These are phyloP conservation scores for Sungouiella thailandica DNA, from an alignment of 805 yeast genomes.

Conservation along the genomic window DNA sequence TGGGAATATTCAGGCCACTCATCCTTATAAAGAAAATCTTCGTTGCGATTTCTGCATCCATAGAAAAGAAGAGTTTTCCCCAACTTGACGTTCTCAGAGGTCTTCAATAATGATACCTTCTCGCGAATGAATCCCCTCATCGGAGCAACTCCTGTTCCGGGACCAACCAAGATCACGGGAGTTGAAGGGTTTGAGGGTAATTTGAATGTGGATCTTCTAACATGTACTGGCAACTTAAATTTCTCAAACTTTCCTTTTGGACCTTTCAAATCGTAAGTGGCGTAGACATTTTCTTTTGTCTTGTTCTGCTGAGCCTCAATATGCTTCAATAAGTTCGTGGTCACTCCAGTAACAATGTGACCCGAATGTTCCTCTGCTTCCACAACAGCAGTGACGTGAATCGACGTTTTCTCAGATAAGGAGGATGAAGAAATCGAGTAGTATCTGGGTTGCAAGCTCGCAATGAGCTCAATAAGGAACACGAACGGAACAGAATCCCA, in stretches of 20 bases:
- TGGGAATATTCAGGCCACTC: slow-evolving; percentile 83
- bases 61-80: slow-evolving; percentile 78
- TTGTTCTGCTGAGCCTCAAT: slow-evolving; percentile 55
- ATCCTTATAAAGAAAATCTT: slow-evolving; percentile 80
- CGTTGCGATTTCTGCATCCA: slow-evolving; percentile 77
- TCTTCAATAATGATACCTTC: slow-evolving; percentile 51
- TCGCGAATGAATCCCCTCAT: slow-evolving; percentile 94
- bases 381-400: slow-evolving; percentile 89
- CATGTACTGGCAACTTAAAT: slow-evolving; percentile 80
- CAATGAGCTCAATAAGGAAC: slow-evolving; percentile 74
- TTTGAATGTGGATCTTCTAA: slow-evolving; percentile 92
- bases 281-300: slow-evolving; percentile 36
- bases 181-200: slow-evolving; percentile 78
- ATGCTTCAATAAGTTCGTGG: slow-evolving; percentile 81
- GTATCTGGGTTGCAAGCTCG: slow-evolving; percentile 88
- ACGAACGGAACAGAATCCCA: slow-evolving; percentile 83
- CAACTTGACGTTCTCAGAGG: slow-evolving; percentile 26
- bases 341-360: slow-evolving; percentile 68
- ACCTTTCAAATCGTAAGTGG: slow-evolving; percentile 71
- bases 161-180: slow-evolving; percentile 91
- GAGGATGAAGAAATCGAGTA: slow-evolving; percentile 94
- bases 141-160: slow-evolving; percentile 99
- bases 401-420: slow-evolving; percentile 61
- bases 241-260: slow-evolving; percentile 59
- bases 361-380: slow-evolving; percentile 48